phyloP scores from a whole-genome alignment of 2,329 filamentous ascomycete species.

The Ophiostoma australiae region DNA sequence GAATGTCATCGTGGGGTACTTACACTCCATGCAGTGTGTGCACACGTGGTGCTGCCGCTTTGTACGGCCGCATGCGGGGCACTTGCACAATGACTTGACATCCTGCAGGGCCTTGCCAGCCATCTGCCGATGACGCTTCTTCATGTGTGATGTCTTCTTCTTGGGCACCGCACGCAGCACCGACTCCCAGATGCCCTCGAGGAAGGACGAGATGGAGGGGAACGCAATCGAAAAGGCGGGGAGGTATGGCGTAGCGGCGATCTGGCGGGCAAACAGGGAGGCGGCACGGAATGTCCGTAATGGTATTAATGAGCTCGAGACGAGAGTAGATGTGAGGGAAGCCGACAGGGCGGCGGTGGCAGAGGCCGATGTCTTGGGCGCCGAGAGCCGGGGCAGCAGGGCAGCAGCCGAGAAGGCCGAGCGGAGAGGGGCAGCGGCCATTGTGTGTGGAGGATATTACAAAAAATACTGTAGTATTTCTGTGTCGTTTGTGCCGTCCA shows the following conservation, averaged over 20 bases:
- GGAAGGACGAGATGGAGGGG: conserved; percentile 49
- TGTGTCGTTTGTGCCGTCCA: background rate
- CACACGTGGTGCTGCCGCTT: conserved; percentile 90
- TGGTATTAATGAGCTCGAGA: conserved; percentile 18
- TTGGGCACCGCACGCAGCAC: conserved; percentile 90
- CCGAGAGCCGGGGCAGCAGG: conserved; percentile 20
- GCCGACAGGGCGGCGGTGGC: conserved; percentile 3
- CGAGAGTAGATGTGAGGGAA: conserved; percentile 19
- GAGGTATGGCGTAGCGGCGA: conserved; percentile 34
- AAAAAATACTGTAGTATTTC: background rate
- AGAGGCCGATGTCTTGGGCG: conserved; percentile 6
- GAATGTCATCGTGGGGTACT: background rate
- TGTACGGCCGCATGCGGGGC: conserved; percentile 77
- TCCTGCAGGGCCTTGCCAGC: conserved; percentile 94
- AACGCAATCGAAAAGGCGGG: conserved; percentile 39
- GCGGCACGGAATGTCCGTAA: conserved; percentile 33
- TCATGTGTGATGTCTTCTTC: conserved; percentile 97
- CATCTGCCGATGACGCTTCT: conserved; percentile 88
- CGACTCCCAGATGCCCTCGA: conserved; percentile 86
- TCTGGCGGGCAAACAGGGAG: conserved; percentile 43
- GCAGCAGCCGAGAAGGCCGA: conserved; percentile 21
- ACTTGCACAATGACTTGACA: conserved; percentile 78
- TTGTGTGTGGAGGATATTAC: background rate
- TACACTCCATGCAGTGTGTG: conserved; percentile 57
- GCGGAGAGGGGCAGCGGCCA: conserved; percentile 24